phyloP scores from a whole-genome alignment of 768 basidiomycete species.

The Naganishia onofrii region DNA sequence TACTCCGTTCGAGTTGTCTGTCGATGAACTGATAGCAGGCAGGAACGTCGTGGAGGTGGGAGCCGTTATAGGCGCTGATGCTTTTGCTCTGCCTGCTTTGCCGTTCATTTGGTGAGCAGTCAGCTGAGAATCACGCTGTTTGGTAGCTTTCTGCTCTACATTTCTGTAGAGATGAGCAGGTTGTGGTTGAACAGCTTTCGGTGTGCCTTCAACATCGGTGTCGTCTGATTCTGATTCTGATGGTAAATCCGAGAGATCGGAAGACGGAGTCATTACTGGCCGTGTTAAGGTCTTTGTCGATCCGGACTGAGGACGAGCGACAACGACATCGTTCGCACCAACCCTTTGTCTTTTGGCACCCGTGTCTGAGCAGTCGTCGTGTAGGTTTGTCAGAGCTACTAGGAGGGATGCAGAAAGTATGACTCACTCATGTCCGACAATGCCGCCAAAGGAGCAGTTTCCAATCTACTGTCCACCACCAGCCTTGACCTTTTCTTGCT shows the following conservation, averaged over 20 bases:
- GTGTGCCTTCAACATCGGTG: neutral
- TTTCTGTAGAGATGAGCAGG: neutral
- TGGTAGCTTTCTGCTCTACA: neutral
- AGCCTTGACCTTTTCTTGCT: neutral
- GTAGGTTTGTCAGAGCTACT: neutral
- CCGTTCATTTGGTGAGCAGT: neutral
- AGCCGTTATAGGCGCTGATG: neutral
- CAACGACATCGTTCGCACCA: neutral
- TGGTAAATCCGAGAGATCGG: conserved; percentile 8
- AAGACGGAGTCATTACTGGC: neutral
- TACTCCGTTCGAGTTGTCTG: neutral
- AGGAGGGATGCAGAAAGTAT: neutral
- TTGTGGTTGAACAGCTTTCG: neutral
- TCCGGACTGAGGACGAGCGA: neutral
- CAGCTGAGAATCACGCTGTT: neutral
- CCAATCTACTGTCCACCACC: neutral
- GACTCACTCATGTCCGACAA: neutral
- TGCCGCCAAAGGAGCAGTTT: neutral
- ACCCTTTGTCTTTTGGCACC: neutral
- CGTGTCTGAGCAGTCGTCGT: neutral
- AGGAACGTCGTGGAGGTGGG: conserved; percentile 3
- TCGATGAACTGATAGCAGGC: neutral
- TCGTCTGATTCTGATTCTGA: neutral
- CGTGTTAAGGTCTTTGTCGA: neutral
- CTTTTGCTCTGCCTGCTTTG: neutral